These are phyloP conservation scores for Cryptococcus neoformans DNA, from an alignment of 1,284 basidiomycete genomes.

Conservation along the genomic window DNA sequence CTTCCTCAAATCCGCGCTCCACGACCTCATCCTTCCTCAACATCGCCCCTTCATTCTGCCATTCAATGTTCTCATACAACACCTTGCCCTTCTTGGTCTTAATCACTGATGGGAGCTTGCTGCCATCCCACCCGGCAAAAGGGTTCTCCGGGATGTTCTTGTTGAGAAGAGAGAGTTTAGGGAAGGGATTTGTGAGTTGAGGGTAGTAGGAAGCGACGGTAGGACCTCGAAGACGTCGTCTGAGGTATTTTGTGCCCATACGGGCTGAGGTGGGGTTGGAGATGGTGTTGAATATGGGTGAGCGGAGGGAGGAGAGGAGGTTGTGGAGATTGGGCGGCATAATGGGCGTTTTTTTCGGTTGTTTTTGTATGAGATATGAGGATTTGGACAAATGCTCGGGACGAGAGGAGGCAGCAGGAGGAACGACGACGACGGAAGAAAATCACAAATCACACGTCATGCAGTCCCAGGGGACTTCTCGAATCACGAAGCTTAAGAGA, in stretches of 20 bases:
- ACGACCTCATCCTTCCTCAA: slow-evolving; percentile 15
- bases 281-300: slow-evolving; percentile 70
- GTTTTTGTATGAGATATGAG: not conserved
- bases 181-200: slow-evolving; percentile 12
- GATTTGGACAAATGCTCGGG: too few species aligned
- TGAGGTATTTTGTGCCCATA: slow-evolving; percentile 81
- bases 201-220: slow-evolving; percentile 68
- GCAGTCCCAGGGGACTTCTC: too few species aligned
- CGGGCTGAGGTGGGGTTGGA: slow-evolving; percentile 70
- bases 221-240: slow-evolving; percentile 68
- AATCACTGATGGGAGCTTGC: not conserved
- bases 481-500: too few species aligned
- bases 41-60: slow-evolving; percentile 17
- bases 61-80: slow-evolving; percentile 11
- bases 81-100: slow-evolving; percentile 8
- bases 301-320: slow-evolving; percentile 38
- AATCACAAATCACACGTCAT: too few species aligned
- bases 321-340: slow-evolving; percentile 21
- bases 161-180: slow-evolving; percentile 18
- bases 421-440: too few species aligned
- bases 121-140: slow-evolving; percentile 30
- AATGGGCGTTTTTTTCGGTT: not conserved
- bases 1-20: slow-evolving; percentile 25
- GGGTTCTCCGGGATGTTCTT: slow-evolving; percentile 17
- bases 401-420: too few species aligned